Percentiles rank a stretch among this genome's conserved stretches.
These are phyloP conservation scores for Coemansia sp. DNA, from an alignment of 192 early-diverging fungal genomes.

Conservation along the genomic window DNA sequence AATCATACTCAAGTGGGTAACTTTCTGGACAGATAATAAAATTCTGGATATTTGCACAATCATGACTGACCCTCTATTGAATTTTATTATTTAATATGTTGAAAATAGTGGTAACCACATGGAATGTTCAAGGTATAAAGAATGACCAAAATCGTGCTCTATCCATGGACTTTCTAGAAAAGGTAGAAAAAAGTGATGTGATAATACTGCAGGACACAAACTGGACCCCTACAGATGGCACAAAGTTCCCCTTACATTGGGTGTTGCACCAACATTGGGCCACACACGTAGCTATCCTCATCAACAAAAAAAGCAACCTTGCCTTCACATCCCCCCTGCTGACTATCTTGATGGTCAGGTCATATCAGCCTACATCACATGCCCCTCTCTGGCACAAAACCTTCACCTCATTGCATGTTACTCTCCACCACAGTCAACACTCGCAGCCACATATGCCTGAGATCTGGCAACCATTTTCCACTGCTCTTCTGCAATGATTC, in stretches of 20 bases:
- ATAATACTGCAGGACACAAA: background rate
- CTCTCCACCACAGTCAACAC: background rate
- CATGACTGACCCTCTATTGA: no score
- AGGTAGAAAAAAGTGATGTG: background rate
- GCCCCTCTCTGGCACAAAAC: background rate
- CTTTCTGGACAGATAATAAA: no score
- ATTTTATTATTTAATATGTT: no score
- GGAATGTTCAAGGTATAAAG: background rate
- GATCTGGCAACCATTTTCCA: background rate
- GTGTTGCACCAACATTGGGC: background rate
- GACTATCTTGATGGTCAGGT: background rate
- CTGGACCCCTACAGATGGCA: background rate
- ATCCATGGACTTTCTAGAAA: background rate
- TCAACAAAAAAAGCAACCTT: background rate
- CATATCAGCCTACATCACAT: background rate
- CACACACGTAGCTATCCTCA: background rate
- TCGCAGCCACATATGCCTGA: background rate
- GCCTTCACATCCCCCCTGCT: background rate
- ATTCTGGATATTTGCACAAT: no score
- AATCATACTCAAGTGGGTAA: no score
- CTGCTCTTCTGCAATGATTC: background rate
- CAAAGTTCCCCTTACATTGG: background rate
- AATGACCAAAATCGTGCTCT: background rate
- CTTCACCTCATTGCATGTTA: background rate
- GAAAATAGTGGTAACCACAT: background rate